Evolutionary conservation across 305 asterid genomes (phyloP).

Genomic region (Nicotiana rustica): DNA sequence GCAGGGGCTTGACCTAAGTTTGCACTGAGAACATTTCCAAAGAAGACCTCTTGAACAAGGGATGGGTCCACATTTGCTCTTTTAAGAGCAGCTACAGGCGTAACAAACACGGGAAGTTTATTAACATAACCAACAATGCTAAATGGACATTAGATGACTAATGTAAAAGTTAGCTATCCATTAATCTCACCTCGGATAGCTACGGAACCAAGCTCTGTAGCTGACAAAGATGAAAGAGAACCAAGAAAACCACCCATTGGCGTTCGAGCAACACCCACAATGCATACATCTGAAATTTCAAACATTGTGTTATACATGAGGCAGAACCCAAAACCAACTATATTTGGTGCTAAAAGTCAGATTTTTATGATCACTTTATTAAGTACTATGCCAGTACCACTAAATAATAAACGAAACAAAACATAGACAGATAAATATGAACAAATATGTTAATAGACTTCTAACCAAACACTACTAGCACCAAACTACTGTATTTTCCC

Average conservation of each 20-base stretch:
- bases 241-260: constrained; percentile 93
- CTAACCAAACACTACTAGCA: neutral
- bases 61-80: constrained; percentile 87
- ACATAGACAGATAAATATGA: neutral
- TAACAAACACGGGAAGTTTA: neutral
- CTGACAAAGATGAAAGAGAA: constrained; percentile 83
- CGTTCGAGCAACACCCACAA: constrained; percentile 96
- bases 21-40: constrained; percentile 94
- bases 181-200: constrained; percentile 68
- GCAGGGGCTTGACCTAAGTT: constrained; percentile 99
- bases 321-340: neutral
- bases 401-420: neutral
- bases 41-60: constrained; percentile 91
- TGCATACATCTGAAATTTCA: constrained; percentile 78
- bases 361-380: neutral
- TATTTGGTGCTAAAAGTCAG: neutral
- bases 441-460: neutral
- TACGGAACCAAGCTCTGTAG: constrained; percentile 93
- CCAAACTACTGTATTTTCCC: neutral
- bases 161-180: neutral
- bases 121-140: neutral
- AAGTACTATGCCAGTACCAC: neutral
- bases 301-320: neutral
- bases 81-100: constrained; percentile 75
- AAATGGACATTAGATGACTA: constrained; percentile 28